A percentile compares a stretch with the other conserved stretches of the same genome.
Evolutionary conservation across 768 basidiomycete species (phyloP).

Genomic region (Termitomyces sp.): DNA sequence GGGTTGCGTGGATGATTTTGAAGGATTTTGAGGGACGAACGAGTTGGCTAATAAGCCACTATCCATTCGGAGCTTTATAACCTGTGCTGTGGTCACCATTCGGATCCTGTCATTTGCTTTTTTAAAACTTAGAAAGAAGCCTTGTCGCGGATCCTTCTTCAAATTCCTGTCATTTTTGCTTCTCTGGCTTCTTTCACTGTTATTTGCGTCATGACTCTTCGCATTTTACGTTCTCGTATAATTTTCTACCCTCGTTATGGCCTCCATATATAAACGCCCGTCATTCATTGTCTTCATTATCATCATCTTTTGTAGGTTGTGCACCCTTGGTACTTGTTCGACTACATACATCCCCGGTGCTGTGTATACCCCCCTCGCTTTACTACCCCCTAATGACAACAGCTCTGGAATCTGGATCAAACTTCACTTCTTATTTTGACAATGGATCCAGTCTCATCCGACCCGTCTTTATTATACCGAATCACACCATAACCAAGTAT

Average conservation of each 20-base stretch:
- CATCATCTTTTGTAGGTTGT: not conserved
- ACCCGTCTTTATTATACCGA: no score
- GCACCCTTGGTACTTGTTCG: not conserved
- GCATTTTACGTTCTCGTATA: not conserved
- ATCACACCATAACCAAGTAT: no score
- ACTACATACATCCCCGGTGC: not conserved
- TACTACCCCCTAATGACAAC: not conserved
- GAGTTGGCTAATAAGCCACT: not conserved
- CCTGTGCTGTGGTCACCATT: not conserved
- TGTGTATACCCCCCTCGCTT: not conserved
- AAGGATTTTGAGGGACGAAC: constrained; percentile 10
- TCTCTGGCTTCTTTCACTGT: not conserved
- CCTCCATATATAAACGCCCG: no score
- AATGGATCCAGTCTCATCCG: no score
- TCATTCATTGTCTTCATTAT: not conserved
- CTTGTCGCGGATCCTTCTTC: constrained; percentile 6
- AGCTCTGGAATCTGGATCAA: not conserved
- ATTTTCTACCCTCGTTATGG: not conserved
- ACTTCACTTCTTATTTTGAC: no score
- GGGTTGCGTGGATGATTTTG: constrained; percentile 6
- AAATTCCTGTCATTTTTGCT: not conserved
- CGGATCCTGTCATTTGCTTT: not conserved
- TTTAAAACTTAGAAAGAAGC: constrained; percentile 7
- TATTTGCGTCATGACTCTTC: not conserved
- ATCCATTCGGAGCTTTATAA: not conserved